phyloP scores from a whole-genome alignment of 805 yeast species.

The Yarrowia phangngaensis region DNA sequence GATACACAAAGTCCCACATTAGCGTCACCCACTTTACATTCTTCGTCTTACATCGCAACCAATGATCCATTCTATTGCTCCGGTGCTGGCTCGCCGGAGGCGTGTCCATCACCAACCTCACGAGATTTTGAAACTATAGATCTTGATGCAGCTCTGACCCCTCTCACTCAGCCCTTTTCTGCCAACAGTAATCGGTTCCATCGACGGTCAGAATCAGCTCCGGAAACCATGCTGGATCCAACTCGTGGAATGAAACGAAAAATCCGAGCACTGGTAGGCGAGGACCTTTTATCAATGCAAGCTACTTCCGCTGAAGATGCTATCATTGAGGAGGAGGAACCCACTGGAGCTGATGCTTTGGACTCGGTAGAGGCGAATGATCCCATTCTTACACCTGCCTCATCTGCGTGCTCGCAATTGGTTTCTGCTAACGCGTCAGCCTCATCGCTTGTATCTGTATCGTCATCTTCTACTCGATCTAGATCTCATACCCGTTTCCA shows the following conservation, averaged over 20 bases:
- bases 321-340: constrained; percentile 34
- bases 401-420: constrained; percentile 26
- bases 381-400: constrained; percentile 9
- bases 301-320: constrained; percentile 28
- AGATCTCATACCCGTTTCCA: constrained; percentile 28
- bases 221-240: constrained; percentile 42
- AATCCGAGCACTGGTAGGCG: constrained; percentile 24
- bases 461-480: constrained; percentile 21
- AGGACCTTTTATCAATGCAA: constrained; percentile 15
- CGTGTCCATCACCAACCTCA: constrained; percentile 32
- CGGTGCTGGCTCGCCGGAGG: constrained; percentile 28
- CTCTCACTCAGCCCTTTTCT: constrained; percentile 30
- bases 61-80: constrained; percentile 29
- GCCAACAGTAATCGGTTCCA: constrained; percentile 38
- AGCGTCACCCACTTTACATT: constrained; percentile 28
- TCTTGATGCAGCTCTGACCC: constrained; percentile 50
- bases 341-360: constrained; percentile 5
- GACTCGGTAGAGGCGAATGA: not conserved
- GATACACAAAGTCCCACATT: constrained; percentile 25
- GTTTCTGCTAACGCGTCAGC: constrained; percentile 29
- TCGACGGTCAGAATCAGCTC: constrained; percentile 56
- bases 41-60: constrained; percentile 30
- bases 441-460: constrained; percentile 27
- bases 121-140: constrained; percentile 45
- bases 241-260: constrained; percentile 28